phyloP scores from a whole-genome alignment of 2,329 filamentous ascomycete genomes.

The Epichloe typhina region DNA sequence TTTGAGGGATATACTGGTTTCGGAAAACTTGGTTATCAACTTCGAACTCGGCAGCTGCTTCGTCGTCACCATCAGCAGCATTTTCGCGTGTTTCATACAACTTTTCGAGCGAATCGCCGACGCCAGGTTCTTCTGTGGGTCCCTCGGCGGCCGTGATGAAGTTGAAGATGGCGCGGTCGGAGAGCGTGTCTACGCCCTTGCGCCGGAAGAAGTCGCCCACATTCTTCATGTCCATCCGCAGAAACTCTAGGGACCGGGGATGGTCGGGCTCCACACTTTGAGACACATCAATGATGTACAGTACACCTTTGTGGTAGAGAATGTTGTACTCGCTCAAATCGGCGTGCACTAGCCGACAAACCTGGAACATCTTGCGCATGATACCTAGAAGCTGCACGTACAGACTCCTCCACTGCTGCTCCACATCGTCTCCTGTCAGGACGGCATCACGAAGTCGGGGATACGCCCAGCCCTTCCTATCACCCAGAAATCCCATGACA shows the following conservation, averaged over 20 bases:
- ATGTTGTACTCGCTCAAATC: conserved; percentile 98
- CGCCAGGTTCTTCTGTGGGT: conserved; percentile 44
- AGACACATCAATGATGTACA: conserved; percentile 95
- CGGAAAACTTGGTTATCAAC: conserved; percentile 88
- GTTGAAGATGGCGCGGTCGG: conserved; percentile 68
- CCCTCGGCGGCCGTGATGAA: conserved; percentile 64
- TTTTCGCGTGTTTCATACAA: conserved; percentile 47
- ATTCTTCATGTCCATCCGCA: conserved; percentile 98
- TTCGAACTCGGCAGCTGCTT: conserved; percentile 42
- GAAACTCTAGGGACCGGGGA: conserved; percentile 78
- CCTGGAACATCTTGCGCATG: conserved; percentile 89
- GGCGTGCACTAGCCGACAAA: conserved; percentile 83
- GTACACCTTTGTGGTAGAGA: conserved; percentile 66
- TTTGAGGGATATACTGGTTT: conserved; percentile 93
- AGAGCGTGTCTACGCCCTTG: conserved; percentile 68
- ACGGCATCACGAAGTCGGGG: conserved; percentile 81
- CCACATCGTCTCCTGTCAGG: conserved; percentile 47
- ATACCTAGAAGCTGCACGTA: conserved; percentile 77
- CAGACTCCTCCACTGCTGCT: conserved; percentile 60
- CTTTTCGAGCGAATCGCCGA: conserved; percentile 50
- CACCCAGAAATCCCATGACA: conserved; percentile 87
- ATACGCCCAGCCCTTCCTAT: conserved; percentile 74
- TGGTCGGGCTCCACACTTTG: conserved; percentile 97
- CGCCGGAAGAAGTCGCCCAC: conserved; percentile 83
- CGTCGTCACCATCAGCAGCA: conserved; percentile 34